A percentile compares a stretch with the other conserved stretches of the same genome.
phyloP scores from a whole-genome alignment of 176 grass and related monocot genomes.

The Luzula sylvatica region DNA sequence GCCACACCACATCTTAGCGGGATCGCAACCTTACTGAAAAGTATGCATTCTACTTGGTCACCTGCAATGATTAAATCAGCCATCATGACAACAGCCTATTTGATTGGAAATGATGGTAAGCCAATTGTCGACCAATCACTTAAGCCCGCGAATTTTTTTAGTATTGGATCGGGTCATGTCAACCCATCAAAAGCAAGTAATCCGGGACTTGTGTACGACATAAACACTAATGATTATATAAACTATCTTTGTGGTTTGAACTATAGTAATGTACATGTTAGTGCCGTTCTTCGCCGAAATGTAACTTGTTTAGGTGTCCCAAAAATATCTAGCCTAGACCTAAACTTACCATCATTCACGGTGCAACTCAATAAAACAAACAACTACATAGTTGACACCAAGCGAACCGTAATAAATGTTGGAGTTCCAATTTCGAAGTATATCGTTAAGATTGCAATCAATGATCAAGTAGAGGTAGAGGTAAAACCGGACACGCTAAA shows the following conservation, averaged over 20 bases:
- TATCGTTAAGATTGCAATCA: neutral
- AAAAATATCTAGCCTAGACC: neutral
- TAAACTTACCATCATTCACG: constrained; percentile 48
- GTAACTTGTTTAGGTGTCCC: constrained; percentile 25
- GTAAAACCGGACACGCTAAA: neutral
- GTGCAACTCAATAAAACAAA: neutral
- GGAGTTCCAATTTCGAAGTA: neutral
- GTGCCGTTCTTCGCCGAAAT: constrained; percentile 8
- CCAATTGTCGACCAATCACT: constrained; percentile 24
- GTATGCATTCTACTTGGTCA: constrained; percentile 37
- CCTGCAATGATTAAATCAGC: constrained; percentile 33
- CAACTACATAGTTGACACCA: neutral
- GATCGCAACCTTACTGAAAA: constrained; percentile 37
- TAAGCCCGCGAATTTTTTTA: constrained; percentile 21
- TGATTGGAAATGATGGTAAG: constrained; percentile 12
- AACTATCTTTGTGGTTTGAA: constrained; percentile 31
- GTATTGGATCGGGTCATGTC: constrained; percentile 37
- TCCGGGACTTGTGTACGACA: constrained; percentile 30
- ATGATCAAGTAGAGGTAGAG: neutral
- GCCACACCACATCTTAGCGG: constrained; percentile 30
- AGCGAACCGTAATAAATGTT: constrained; percentile 35
- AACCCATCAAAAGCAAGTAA: constrained; percentile 30
- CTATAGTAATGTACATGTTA: constrained; percentile 29
- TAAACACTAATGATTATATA: constrained; percentile 8
- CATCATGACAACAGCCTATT: constrained; percentile 56